Conservation (phyloP, 192 early-diverging fungal genomes). For the Coemansia erecta region DNA sequence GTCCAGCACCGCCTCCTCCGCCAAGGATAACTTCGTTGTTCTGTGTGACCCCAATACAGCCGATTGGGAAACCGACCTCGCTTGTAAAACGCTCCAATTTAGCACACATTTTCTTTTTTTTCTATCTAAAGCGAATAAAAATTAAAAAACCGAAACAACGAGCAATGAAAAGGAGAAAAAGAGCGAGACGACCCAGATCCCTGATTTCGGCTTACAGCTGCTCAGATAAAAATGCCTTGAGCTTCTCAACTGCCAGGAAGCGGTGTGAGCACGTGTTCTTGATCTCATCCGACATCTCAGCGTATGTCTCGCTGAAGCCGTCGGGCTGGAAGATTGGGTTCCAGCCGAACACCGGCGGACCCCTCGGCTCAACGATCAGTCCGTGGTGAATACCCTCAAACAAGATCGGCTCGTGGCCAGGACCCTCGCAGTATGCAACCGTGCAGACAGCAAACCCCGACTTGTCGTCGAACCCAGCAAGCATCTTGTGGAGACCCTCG, state of each 20-base stretch:
- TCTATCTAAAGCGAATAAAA: not conserved
- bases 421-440: slow-evolving; percentile 81
- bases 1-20: slow-evolving; percentile 83
- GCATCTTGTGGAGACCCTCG: slow-evolving; percentile 74
- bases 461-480: slow-evolving; percentile 85
- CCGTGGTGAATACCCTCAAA: slow-evolving; percentile 88
- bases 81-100: slow-evolving; percentile 22
- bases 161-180: slow-evolving; percentile 1
- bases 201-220: slow-evolving; percentile 6
- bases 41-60: slow-evolving; percentile 58
- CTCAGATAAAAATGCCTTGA: slow-evolving; percentile 52
- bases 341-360: slow-evolving; percentile 89
- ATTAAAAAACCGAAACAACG: not conserved
- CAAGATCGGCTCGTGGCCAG: slow-evolving; percentile 74
- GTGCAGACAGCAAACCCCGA: slow-evolving; percentile 89
- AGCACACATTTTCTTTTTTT: slow-evolving; percentile 10
- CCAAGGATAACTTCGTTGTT: slow-evolving; percentile 64
- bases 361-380: slow-evolving; percentile 80
- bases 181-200: no score
- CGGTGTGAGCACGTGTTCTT: slow-evolving; percentile 95
- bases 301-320: slow-evolving; percentile 71
- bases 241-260: slow-evolving; percentile 68
- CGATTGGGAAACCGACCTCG: slow-evolving; percentile 61
- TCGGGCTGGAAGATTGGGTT: slow-evolving; percentile 93
- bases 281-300: slow-evolving; percentile 77